Evolutionary conservation across 805 yeast species (phyloP).

Genomic region (Hermanozyma aechmeae): DNA sequence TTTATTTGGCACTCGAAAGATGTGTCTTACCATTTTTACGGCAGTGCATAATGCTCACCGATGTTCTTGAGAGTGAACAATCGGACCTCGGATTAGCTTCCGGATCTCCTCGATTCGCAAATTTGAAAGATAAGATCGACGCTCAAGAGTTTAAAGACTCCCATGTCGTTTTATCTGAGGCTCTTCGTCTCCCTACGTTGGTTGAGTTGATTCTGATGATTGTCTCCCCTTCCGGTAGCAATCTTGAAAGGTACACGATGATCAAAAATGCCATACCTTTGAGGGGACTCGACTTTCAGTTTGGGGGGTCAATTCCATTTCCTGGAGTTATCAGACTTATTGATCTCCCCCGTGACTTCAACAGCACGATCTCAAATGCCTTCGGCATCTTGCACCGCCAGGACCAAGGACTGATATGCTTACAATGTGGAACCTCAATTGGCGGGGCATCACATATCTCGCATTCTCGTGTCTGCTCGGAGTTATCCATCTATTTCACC

Average conservation of each 20-base stretch:
- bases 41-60: constrained; percentile 23
- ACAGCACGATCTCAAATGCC: too few relatives aligned
- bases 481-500: too few relatives aligned
- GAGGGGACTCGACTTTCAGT: too few relatives aligned
- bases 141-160: constrained; percentile 10
- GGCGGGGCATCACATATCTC: too few relatives aligned
- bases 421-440: too few relatives aligned
- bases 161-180: constrained; percentile 15
- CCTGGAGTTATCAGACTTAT: constrained; percentile 48
- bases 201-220: constrained; percentile 9
- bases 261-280: not conserved
- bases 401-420: too few relatives aligned
- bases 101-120: constrained; percentile 9
- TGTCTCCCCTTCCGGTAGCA: too few relatives aligned
- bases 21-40: constrained; percentile 23
- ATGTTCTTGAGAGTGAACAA: too few relatives aligned
- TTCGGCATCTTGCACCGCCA: too few relatives aligned
- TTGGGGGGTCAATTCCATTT: too few relatives aligned
- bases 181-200: constrained; percentile 16
- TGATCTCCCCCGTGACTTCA: constrained; percentile 39
- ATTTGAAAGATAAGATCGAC: constrained; percentile 9
- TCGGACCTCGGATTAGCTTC: too few relatives aligned
- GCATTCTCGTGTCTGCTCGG: too few relatives aligned
- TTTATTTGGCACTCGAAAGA: constrained; percentile 5
- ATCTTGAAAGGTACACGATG: constrained; percentile 1